Evolutionary conservation across 1,139 yeast species (phyloP), one percentile per base, ranked within the genome.

Genomic region (Yamadazyma aaseri): DNA sequence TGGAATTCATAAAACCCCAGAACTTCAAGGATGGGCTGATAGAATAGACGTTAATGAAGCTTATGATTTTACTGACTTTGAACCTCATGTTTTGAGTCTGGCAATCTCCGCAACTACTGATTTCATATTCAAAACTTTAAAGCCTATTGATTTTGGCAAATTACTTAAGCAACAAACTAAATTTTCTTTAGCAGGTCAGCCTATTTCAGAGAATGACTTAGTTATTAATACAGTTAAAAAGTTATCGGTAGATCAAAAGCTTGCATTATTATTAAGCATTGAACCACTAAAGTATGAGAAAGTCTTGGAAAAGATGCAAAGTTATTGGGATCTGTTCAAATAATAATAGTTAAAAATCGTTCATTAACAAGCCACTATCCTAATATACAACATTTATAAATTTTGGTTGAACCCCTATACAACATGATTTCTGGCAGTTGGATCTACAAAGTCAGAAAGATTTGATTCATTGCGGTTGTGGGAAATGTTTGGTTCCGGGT

Each of bases 1-100:
- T 41, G 49, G 71, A 37, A 20, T 51, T 23, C 41, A 50, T 41
- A 47, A 53, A 38, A 46, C 60, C 28, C 49, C 53, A 13, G 58
- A 55, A 44, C 48, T 62, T 68, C 59, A 60, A 28, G 52, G 59
- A 0, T 79, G 86, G 85, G 76, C 72, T 11, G 42, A 58, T 1
- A 62, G 62, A 21, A 54, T 79, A 17, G 71, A 70, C 25, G 68
- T 73, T 6, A 71, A 75, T 46, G 86, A 80, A 47, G 55, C 62
- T 10, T 80, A 81, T 49, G 47, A 50, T 12, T 78, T 58, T 42
- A 47, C 64, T 1, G 52, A 49, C 8, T 38, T 46, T 0, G 86
- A 79, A 33, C 28, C 62, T n/a, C 53, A 56, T 31, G 9, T 55
- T 4, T 41, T 72, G 3, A 46, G 65, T 3, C 49, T 47, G 34